Evolutionary conservation across 495 filamentous ascomycete genomes (phyloP).

Genomic region (Neurospora sp.): DNA sequence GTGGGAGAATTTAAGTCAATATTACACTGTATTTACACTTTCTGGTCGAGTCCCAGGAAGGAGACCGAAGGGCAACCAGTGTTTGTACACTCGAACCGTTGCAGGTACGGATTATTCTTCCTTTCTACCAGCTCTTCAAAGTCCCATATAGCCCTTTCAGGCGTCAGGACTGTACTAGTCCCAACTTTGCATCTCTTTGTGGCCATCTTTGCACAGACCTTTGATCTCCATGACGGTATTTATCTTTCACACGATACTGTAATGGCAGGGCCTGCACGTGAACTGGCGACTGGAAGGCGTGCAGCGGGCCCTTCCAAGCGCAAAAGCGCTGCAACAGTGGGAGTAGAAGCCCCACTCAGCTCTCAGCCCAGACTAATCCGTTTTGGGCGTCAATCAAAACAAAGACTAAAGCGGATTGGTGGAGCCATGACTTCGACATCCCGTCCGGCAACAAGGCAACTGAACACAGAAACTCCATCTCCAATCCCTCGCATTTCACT

Average conservation of each 20-base stretch:
- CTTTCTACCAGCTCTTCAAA: too few species aligned
- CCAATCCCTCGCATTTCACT: conserved; percentile 4
- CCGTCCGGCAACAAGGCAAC: neutral
- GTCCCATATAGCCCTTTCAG: too few species aligned
- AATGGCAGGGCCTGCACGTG: conserved; percentile 14
- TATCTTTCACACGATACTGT: neutral
- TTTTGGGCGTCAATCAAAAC: conserved; percentile 25
- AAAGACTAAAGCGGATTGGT: conserved; percentile 12
- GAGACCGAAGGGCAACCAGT: neutral
- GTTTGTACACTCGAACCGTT: neutral
- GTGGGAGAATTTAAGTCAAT: too few species aligned
- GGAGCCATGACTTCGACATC: neutral
- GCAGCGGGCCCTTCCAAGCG: neutral
- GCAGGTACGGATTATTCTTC: too few species aligned
- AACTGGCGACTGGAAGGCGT: conserved; percentile 12
- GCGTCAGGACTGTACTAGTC: too few species aligned
- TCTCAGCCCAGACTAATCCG: conserved; percentile 13
- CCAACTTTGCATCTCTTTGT: neutral
- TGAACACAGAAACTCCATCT: conserved; percentile 1
- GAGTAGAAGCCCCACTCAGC: conserved; percentile 5
- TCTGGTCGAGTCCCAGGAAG: neutral
- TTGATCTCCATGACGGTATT: neutral
- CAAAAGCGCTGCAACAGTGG: neutral
- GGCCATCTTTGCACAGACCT: neutral
- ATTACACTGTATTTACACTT: neutral